phyloP scores from a whole-genome alignment of 1,284 basidiomycete species.

The Ustilago shanxiensis region DNA sequence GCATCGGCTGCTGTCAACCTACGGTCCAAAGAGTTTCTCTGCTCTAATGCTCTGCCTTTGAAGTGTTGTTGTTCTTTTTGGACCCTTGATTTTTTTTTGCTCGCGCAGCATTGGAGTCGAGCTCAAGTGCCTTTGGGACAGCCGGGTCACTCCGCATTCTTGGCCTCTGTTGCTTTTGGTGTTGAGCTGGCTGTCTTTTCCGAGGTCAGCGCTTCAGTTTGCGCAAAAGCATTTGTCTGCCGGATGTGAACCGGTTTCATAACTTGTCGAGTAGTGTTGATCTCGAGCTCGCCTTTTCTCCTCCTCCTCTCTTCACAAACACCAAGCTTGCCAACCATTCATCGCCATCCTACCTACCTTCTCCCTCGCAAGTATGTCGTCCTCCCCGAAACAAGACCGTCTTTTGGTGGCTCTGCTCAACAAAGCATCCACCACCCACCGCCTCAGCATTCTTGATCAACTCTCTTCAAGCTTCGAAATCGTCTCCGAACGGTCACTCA shows the following conservation, averaged over 20 bases:
- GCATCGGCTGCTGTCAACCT: conserved; percentile 1
- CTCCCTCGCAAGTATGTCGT: background rate
- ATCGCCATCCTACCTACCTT: background rate
- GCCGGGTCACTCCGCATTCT: background rate
- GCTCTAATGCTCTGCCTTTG: background rate
- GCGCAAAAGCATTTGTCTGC: background rate
- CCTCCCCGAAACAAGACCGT: background rate
- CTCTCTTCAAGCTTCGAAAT: conserved; percentile 34
- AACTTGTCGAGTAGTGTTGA: too few species aligned
- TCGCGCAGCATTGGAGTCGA: background rate
- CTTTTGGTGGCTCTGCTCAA: conserved; percentile 31
- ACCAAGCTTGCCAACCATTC: background rate
- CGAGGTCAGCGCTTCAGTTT: conserved; percentile 14
- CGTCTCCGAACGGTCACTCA: conserved; percentile 37
- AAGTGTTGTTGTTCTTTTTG: conserved; percentile 15
- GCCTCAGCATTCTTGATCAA: conserved; percentile 15
- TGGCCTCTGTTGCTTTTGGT: background rate
- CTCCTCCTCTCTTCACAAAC: background rate
- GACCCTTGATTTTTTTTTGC: conserved; percentile 19
- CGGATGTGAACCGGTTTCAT: too few species aligned
- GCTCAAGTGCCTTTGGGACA: background rate
- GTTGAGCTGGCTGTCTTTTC: conserved; percentile 7
- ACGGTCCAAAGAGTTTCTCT: background rate
- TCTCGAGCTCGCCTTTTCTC: background rate
- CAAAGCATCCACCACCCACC: conserved; percentile 27